These are phyloP conservation scores for Fusarium euwallaceae DNA, from an alignment of 2,329 filamentous ascomycete species.

Conservation along the genomic window DNA sequence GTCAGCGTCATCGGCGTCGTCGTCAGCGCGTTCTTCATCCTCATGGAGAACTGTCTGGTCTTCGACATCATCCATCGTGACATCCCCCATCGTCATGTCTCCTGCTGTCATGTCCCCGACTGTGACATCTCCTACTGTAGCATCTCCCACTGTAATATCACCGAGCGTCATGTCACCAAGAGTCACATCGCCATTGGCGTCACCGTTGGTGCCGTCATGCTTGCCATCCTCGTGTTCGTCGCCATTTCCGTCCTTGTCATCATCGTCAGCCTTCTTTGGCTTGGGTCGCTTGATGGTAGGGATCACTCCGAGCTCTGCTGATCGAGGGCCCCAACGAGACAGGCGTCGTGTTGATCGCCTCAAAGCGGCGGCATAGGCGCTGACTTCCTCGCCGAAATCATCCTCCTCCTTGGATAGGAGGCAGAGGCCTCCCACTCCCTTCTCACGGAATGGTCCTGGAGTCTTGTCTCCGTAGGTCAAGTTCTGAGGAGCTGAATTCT, in stretches of 20 bases:
- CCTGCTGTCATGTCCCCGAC: conserved; percentile 50
- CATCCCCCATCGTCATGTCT: conserved; percentile 52
- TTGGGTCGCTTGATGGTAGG: conserved; percentile 59
- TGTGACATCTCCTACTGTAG: conserved; percentile 56
- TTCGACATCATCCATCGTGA: conserved; percentile 67
- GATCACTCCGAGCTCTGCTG: conserved; percentile 62
- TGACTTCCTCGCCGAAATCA: conserved; percentile 82
- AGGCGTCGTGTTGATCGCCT: conserved; percentile 74
- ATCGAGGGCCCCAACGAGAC: conserved; percentile 73
- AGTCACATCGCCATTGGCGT: conserved; percentile 41
- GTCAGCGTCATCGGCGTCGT: conserved; percentile 60
- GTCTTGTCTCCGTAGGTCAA: conserved; percentile 48
- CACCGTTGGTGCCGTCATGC: conserved; percentile 41
- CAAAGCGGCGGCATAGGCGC: conserved; percentile 75
- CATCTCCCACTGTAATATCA: conserved; percentile 62
- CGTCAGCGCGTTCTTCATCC: conserved; percentile 61
- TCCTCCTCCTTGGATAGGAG: conserved; percentile 73
- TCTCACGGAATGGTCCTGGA: conserved; percentile 63
- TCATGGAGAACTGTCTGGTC: conserved; percentile 55
- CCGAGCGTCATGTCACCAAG: conserved; percentile 48
- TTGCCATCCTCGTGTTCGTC: conserved; percentile 49
- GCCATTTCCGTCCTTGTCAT: conserved; percentile 44
- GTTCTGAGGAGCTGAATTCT: conserved; percentile 58
- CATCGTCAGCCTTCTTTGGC: conserved; percentile 44
- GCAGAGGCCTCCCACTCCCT: conserved; percentile 73